Base-by-base conservation (phyloP, 1,284 basidiomycete species). In the Acaromyces ingoldii region DNA sequence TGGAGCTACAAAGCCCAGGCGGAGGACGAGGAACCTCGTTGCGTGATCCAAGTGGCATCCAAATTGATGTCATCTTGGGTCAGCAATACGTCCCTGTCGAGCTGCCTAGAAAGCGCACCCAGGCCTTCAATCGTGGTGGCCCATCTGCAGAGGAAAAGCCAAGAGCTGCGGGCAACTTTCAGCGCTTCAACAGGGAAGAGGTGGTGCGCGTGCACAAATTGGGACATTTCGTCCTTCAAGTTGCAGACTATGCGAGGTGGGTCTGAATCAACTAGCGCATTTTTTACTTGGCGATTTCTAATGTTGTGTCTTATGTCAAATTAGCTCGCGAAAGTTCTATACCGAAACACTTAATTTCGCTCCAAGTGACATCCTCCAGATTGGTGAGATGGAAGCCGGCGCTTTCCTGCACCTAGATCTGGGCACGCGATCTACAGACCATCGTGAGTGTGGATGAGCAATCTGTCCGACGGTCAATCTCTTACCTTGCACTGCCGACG, bases 71-170 rank as follows among this genome's bases (percentile, higher is more conserved):
- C 21, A 40, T 40, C 17, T 19, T 22, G 13, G 38, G 17, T 9
- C 17, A 7, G 17, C 7, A 9, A 40, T 7, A 13, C 7, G 38
- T 22, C 21, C 38, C 38, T 19, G 13, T 40, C 7, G 21, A 19
- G 13, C 38, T 22, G 13, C 38, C 38, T 7, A 40, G 7, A 9
- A 40, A 40, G 17, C 7, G 7, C 13, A 7, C 28, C 17, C 9
- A 22, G 7, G 28, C 21, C 17, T 40, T 9, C n/a, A n/a, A n/a
- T n/a, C n/a, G n/a, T n/a, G n/a, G n/a, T n/a, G n/a, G n/a, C n/a
- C n/a, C n/a, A n/a, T n/a, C n/a, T 40, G 38, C 21, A 19, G 21
- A 40, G 21, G 38, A 40, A 40, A 40, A 40, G 28, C 38, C 38
- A 40, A 7, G 38, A 7, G 7, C 38, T 22, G 38, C 28, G 21